Base-by-base conservation (phyloP, 2,329 filamentous ascomycete genomes). In the Fusarium napiforme region DNA sequence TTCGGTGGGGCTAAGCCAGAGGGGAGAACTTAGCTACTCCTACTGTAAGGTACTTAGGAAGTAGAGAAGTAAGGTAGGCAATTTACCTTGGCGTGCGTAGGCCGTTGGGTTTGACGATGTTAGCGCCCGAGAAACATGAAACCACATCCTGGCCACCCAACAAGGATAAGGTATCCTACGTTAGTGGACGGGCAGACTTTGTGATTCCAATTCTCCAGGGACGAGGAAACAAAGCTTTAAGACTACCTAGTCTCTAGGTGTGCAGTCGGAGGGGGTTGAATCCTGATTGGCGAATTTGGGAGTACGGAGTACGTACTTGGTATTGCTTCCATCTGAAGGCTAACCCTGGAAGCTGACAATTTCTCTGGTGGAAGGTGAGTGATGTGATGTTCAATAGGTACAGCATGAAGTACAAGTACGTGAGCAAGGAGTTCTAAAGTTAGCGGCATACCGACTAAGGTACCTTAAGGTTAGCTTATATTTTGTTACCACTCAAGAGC, bases 121-220 rank as follows among this genome's bases (percentile, higher is more conserved):
- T 78, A 78, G 76, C 60, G 67, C 67, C 67, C 50, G 73, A 73
- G 69, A 78, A 78, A 76, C 75, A 68, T 78, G 76, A 78, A 78
- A 78, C 76, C 50, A 72, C 16, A 56, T 34, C 32, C 42, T 37
- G 42, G 66, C 53, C 45, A 71, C 47, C 62, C 60, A 66, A 72
- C 63, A 40, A 47, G 30, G 23, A 59, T 19, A 14, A 66, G 66
- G 55, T 60, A 40, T 26, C 14, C 12, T 32, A 9, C 8, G 12
- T 36, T 32, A 16, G 28, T 21, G 12, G 40, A 39, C n/a, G 16
- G 40, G 42, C 32, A 39, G 46, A 12, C n/a, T 58, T 43, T 26
- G 37, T 39, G 32, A 37, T 30, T 21, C 23, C 12, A 21, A 58
- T 57, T 30, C 16, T 18, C 10, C 14, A n/a, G 32, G 28, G 19